Base-by-base conservation (phyloP, 495 filamentous ascomycete species). In the Rhypophila decipiens region DNA sequence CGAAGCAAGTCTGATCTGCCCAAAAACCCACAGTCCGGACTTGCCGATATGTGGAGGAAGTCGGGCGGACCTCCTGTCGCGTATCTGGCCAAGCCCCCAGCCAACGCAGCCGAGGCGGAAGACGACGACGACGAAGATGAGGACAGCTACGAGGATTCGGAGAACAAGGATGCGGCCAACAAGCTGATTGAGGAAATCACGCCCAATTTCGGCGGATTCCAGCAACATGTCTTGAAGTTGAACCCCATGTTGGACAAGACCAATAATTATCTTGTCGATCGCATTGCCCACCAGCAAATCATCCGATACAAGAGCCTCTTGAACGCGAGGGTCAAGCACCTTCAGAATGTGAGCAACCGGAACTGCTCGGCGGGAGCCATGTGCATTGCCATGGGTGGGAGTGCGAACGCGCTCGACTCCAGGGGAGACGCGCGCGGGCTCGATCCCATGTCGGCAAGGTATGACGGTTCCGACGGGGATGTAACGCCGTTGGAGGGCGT, bases 251-350 rank as follows among this genome's bases (percentile, higher is more conserved):
- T 78, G 43, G 59, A 55, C 19, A 40, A 34, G 8, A 31, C 24
- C 3, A 72, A 78, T 40, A 74, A 69, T 15, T 87, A 78, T 57
- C 69, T 96, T 53, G 76, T 91, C 15, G 84, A 91, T n/a, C 81
- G 91, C 37, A 84, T 95, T 53, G 87, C 85, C 0, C 71, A 84
- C 47, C 88, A 95, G 57, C 87, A 96, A 57, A 67, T 82, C 31
- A 73, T 78, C 42, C 80, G 90, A 33, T 95, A 90, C 62, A 90
- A 88, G 65, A 79, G 79, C 35, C 72, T 96, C 24, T 75, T 93
- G 24, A 85, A 82, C 18, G 66, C 78, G 41, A 83, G 83, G 53
- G 74, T 84, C 21, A 88, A 85, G 54, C 90, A 96, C 58, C 62
- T 78, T 0, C 70, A 74, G 42, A 74, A 74, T 3, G 69, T 83